phyloP scores from a whole-genome alignment of 192 early-diverging fungal species.

The Mortierella alpina region DNA sequence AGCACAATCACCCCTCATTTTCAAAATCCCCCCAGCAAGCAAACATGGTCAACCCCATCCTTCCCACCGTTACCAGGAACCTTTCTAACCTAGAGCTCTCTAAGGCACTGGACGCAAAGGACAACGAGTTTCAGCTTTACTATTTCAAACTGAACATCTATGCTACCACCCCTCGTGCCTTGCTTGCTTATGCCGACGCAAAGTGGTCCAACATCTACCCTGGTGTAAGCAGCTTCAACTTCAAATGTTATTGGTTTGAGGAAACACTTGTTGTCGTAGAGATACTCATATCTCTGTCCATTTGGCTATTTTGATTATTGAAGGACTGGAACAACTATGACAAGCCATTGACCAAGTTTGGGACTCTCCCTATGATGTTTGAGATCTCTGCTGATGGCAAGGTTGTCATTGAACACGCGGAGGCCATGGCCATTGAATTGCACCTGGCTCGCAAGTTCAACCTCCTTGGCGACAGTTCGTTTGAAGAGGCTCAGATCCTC shows the following conservation, averaged over 20 bases:
- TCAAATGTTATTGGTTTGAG: not conserved
- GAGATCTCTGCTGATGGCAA: constrained; percentile 29
- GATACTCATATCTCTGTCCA: not conserved
- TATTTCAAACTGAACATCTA: constrained; percentile 7
- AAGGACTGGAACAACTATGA: constrained; percentile 47
- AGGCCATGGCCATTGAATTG: constrained; percentile 54
- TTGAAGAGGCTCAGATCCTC: constrained; percentile 24
- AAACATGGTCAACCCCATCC: not conserved
- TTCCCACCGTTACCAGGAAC: not conserved
- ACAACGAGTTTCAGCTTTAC: constrained; percentile 2
- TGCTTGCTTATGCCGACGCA: constrained; percentile 56
- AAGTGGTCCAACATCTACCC: constrained; percentile 47
- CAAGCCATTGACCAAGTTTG: constrained; percentile 48
- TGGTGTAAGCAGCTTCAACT: not conserved
- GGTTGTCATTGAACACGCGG: constrained; percentile 42
- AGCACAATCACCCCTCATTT: no score
- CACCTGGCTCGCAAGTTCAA: constrained; percentile 51
- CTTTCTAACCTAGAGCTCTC: constrained; percentile 5
- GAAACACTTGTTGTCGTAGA: not conserved
- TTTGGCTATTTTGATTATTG: not conserved
- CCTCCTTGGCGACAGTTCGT: constrained; percentile 26
- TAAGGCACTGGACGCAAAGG: not conserved
- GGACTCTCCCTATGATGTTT: constrained; percentile 56
- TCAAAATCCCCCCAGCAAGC: not conserved
- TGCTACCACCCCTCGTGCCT: constrained; percentile 1